A percentile compares a stretch with the other conserved stretches of the same genome.
Evolutionary conservation across 2,329 filamentous ascomycete species (phyloP).

Genomic region (Sclerotinia trifoliorum): DNA sequence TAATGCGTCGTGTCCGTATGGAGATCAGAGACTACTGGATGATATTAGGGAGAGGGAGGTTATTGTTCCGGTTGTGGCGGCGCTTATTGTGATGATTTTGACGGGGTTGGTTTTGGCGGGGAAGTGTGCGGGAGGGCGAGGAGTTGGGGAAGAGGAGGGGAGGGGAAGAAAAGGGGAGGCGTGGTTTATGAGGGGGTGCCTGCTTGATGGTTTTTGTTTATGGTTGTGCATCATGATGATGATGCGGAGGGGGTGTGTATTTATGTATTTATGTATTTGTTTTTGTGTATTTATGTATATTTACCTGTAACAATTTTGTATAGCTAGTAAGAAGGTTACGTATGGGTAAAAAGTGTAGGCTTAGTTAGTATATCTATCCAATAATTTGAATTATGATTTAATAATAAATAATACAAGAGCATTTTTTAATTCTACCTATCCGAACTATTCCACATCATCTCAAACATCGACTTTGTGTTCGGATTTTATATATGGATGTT

Average conservation of each 20-base stretch:
- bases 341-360: too few species aligned
- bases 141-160: slow-evolving; percentile 47
- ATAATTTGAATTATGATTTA: too few species aligned
- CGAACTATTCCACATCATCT: too few species aligned
- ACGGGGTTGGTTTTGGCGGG: slow-evolving; percentile 60
- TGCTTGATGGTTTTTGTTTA: slow-evolving; percentile 26
- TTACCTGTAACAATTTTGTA: not conserved
- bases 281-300: not conserved
- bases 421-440: too few species aligned
- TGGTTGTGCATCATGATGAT: too few species aligned
- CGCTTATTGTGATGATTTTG: slow-evolving; percentile 61
- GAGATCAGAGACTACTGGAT: slow-evolving; percentile 40
- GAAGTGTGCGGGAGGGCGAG: slow-evolving; percentile 62
- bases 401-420: too few species aligned
- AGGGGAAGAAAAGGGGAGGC: slow-evolving; percentile 47
- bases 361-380: too few species aligned
- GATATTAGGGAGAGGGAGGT: slow-evolving; percentile 49
- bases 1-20: slow-evolving; percentile 59
- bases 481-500: too few species aligned
- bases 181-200: slow-evolving; percentile 66
- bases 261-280: not conserved
- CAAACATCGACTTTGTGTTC: too few species aligned
- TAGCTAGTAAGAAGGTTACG: not conserved
- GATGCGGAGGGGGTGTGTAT: not conserved
- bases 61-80: slow-evolving; percentile 54